phyloP scores from a whole-genome alignment of 2,329 filamentous ascomycete genomes.

The Botrytis galanthina region DNA sequence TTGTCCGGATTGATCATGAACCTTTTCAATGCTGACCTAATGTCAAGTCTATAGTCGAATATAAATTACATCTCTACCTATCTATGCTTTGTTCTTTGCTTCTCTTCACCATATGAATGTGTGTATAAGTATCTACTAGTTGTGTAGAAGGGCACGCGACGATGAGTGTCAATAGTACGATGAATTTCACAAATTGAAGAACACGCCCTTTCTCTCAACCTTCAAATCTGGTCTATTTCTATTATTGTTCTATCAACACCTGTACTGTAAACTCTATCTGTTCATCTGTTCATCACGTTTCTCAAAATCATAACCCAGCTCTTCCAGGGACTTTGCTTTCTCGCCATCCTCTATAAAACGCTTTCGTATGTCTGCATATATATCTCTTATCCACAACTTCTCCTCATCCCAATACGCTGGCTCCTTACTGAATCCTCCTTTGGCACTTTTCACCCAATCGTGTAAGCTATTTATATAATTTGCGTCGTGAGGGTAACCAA shows the following conservation, averaged over 20 bases:
- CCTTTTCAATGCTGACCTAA: constrained; percentile 7
- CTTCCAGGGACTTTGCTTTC: constrained; percentile 61
- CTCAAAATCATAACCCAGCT: constrained; percentile 65
- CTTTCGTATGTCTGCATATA: constrained; percentile 67
- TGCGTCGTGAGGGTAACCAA: constrained; percentile 58
- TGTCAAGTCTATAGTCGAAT: constrained; percentile 1
- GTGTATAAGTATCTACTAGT: not conserved
- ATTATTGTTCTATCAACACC: not conserved
- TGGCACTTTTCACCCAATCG: constrained; percentile 58
- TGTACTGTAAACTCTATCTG: not conserved
- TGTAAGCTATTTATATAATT: constrained; percentile 68
- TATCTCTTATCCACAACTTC: constrained; percentile 68
- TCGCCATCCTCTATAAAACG: constrained; percentile 67
- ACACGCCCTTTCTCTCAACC: not conserved
- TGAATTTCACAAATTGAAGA: not conserved
- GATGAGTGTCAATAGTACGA: not conserved
- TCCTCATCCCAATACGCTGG: constrained; percentile 70
- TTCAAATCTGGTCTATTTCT: not conserved
- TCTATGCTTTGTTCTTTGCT: not conserved
- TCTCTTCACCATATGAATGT: not conserved
- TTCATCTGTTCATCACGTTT: not conserved
- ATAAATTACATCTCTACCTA: not conserved
- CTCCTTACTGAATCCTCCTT: constrained; percentile 54
- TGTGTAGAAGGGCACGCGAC: not conserved
- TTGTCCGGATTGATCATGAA: not conserved